Conservation (phyloP, 2,329 filamentous ascomycete species). For the Sclerotinia spermophila region DNA sequence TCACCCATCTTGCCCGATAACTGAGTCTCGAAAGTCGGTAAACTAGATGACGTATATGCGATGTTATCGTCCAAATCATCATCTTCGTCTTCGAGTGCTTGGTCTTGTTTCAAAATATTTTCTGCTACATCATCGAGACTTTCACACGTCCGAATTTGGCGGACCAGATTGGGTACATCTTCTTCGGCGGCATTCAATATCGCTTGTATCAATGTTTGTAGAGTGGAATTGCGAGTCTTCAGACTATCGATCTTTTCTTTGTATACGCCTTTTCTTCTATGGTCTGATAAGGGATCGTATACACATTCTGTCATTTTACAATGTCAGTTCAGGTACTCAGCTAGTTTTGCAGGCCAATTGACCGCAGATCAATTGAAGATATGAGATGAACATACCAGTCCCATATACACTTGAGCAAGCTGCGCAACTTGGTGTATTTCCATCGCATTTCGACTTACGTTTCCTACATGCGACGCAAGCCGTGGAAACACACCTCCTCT, state of each 20-base stretch:
- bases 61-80: conserved; percentile 43
- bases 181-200: conserved; percentile 89
- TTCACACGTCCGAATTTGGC: conserved; percentile 83
- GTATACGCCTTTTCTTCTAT: conserved; percentile 94
- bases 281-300: conserved; percentile 95
- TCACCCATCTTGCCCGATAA: conserved; percentile 92
- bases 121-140: conserved; percentile 39
- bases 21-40: conserved; percentile 62
- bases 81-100: conserved; percentile 37
- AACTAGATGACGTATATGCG: conserved; percentile 42
- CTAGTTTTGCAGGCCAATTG: not conserved
- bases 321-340: conserved; percentile 11
- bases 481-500: conserved; percentile 78
- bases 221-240: conserved; percentile 80
- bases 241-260: conserved; percentile 87
- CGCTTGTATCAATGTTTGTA: conserved; percentile 89
- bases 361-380: not conserved
- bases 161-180: conserved; percentile 76
- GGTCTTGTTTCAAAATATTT: conserved; percentile 34
- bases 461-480: conserved; percentile 77
- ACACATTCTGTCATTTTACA: conserved; percentile 59
- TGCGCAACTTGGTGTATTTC: conserved; percentile 84
- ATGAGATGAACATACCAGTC: conserved; percentile 45
- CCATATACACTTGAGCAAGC: conserved; percentile 94
- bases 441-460: conserved; percentile 87